Base-by-base conservation (phyloP, 768 basidiomycete genomes). In the Macrocybe gigantea region DNA sequence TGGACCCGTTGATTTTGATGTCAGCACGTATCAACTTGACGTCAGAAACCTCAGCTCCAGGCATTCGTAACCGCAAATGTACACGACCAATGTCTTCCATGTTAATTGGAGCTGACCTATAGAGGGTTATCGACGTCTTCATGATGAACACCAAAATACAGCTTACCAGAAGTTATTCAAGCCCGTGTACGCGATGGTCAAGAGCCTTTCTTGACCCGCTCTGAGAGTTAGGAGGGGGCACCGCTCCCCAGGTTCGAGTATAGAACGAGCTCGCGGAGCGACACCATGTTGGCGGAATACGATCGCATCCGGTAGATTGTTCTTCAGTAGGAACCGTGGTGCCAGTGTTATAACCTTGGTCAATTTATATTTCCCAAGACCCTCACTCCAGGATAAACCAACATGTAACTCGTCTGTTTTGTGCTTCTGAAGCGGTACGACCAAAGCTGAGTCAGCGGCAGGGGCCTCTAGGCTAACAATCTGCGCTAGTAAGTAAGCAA, bases 321-420 rank as follows among this genome's bases (percentile, higher is more conserved):
- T 99, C 65, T 84, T 88, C 55, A 98, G 65, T 53, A 98, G 69
- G 71, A 93, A 98, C 40, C 96, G 82, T 29, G 96, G 96, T 6
- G 88, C 75, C 34, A 98, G 69, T 0, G 89, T 94, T 54, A 99
- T 83, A 55, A 97, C 85, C 68, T 97, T 98, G 29, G 86, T 87
- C 33, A 98, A 70, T 61, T 97, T 97, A 65, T 97, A 98, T 72
- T 96, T 97, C 33, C 96, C 96, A n/a, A 85, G 70, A 1, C 94
- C 96, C 64, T 95, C 93, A 12, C 79, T 76, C 81, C 94, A 98
- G 5, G 93, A 94, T 35, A 99, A 57, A 1, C 95, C 96, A 40
- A 90, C 65, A 60, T 93, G 88, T 45, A 83, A 75, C 60, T 85
- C 81, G 41, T 88, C 82, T 2, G 75, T 67, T 52, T 73, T 81